Conservation (phyloP, 2,329 filamentous ascomycete genomes). For the Botrytis tulipae region DNA sequence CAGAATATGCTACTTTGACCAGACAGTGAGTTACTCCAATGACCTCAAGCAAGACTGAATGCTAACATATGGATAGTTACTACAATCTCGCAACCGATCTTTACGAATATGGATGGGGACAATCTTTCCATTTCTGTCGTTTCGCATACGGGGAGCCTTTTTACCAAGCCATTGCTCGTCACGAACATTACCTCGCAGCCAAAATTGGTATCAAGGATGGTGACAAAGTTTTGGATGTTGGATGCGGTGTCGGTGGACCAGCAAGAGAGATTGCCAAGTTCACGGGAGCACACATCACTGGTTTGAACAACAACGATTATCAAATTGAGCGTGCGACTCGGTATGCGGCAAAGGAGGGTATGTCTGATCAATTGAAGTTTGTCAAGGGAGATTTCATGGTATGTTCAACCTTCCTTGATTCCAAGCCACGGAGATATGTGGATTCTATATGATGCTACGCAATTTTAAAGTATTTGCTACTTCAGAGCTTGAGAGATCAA, state of each 20-base stretch:
- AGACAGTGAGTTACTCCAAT: conserved; percentile 65
- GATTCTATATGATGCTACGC: conserved; percentile 10
- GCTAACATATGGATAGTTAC: conserved; percentile 57
- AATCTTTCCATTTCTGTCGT: conserved; percentile 96
- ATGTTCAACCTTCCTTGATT: conserved; percentile 27
- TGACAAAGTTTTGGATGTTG: conserved; percentile 92
- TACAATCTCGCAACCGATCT: conserved; percentile 96
- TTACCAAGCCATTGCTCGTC: conserved; percentile 86
- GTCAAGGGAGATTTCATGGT: conserved; percentile 97
- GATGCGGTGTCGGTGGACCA: conserved; percentile 93
- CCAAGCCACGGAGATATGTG: not conserved
- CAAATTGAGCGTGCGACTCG: conserved; percentile 90
- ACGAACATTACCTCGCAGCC: conserved; percentile 96
- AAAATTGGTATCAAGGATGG: conserved; percentile 80
- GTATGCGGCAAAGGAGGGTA: conserved; percentile 78
- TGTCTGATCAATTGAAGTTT: conserved; percentile 77
- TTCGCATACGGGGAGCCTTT: conserved; percentile 86
- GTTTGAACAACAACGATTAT: conserved; percentile 99
- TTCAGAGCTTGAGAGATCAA: conserved; percentile 14
- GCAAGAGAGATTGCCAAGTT: conserved; percentile 97
- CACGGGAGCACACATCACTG: conserved; percentile 81
- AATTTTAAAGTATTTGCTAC: conserved; percentile 13
- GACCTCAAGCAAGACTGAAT: not conserved
- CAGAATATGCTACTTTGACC: conserved; percentile 87
- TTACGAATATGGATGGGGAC: conserved; percentile 96